Base-by-base conservation (phyloP, 2,329 filamentous ascomycete genomes). In the Xylariomycetidae sp. region DNA sequence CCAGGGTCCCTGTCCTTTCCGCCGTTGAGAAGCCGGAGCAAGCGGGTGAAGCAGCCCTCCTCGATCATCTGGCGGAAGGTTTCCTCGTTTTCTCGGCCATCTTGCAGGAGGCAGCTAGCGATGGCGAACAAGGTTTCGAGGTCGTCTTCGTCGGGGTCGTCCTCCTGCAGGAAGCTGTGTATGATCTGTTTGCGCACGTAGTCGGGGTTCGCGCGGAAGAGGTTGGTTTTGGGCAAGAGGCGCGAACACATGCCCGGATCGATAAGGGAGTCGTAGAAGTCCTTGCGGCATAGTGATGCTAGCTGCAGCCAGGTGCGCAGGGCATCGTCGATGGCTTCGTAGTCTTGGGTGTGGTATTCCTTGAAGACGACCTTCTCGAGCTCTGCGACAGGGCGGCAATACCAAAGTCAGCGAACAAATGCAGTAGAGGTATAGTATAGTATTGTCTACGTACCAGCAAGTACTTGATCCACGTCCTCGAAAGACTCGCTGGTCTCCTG, bases 161-260 rank as follows among this genome's bases (percentile, higher is more conserved):
- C 89, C 63, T 96, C 92, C 71, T 95, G 72, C 46, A 95, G 65
- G 32, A 98, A 69, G 57, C 87, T 89, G 61, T 94, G 88, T 45
- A 96, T 79, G 52, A 98, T 87, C 64, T 96, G 92, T 27, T 78
- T 84, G 43, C 90, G 85, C 42, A 96, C 85, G 61, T 98, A 96
- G 37, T 87, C 82, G 46, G 77, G 74, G 58, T 95, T 82, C 10
- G 70, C 61, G 17, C 64, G 61, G 59, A 93, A 98, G 27, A 96
- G 67, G 13, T 67, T 64, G 56, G 88, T 88, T 32, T 81, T 70
- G 37, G 93, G 68, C 23, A 98, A 73, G 57, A 78, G 78, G 58
- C 85, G 83, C 39, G 84, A 82, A 65, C 89, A 96, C 49, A 71
- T 76, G 16, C 80, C 79, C 37, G 95, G 70, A 51, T 93, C 85